A percentile compares a stretch with the other conserved stretches of the same genome.
Conservation (phyloP, 1,284 basidiomycete species). For the Microbotryum lychnidis-dioicae region DNA sequence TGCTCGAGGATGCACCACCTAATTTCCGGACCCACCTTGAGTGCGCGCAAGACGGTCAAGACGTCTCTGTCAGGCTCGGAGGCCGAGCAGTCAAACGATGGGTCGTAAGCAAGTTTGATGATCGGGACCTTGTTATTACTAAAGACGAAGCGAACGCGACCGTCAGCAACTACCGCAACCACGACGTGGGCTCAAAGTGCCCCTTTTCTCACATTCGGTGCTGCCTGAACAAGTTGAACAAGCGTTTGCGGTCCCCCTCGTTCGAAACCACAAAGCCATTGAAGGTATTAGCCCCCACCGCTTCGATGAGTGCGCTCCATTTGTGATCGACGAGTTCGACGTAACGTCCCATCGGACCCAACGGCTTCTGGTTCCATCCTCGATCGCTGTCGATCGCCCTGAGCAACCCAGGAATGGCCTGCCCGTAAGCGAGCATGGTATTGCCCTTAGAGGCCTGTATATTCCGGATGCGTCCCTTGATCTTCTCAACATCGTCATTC, state of each 20-base stretch:
- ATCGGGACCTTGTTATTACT: slow-evolving; percentile 45
- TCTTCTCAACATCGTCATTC: neutral
- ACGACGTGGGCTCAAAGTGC: neutral
- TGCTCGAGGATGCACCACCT: neutral
- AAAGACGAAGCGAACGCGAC: neutral
- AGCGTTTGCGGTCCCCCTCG: slow-evolving; percentile 51
- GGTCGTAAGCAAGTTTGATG: slow-evolving; percentile 58
- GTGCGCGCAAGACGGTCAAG: slow-evolving; percentile 71
- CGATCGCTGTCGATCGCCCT: slow-evolving; percentile 49
- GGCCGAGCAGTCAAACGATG: slow-evolving; percentile 47
- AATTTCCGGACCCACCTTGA: slow-evolving; percentile 53
- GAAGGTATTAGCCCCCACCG: slow-evolving; percentile 56
- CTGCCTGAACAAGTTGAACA: slow-evolving; percentile 1
- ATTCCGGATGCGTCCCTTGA: neutral
- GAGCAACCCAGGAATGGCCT: slow-evolving; percentile 44
- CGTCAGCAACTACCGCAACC: neutral
- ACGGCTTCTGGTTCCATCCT: slow-evolving; percentile 61
- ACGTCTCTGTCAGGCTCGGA: slow-evolving; percentile 53
- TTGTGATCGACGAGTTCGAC: slow-evolving; percentile 65
- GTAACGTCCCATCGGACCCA: slow-evolving; percentile 77
- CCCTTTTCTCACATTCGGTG: neutral
- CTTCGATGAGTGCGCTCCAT: slow-evolving; percentile 63
- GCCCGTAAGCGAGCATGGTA: slow-evolving; percentile 48
- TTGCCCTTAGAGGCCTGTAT: slow-evolving; percentile 42
- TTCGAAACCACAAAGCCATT: slow-evolving; percentile 71